Evolutionary conservation across 495 filamentous ascomycete species (phyloP), one percentile per base, ranked within the genome.

Genomic region (Halenospora varia): DNA sequence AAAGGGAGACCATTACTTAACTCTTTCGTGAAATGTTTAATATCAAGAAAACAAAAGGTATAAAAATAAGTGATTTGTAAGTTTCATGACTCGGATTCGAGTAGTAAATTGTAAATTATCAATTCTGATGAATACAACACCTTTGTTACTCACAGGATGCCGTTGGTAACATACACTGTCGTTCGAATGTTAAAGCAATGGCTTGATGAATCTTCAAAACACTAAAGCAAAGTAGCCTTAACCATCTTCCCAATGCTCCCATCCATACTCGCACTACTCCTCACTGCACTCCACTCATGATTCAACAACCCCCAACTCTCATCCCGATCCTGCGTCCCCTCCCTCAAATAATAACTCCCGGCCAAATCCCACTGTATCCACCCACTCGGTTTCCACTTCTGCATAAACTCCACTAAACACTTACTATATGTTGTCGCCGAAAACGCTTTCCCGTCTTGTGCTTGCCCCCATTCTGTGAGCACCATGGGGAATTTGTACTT

Each of bases 311-410:
- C 74, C 74, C 74, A 77, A 2, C 66, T 54, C 57, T 77, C 74
- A 51, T 78, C 75, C 50, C 51, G 67, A 65, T 77, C 75, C 49
- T 72, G 67, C 8, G 52, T 68, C 6, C 74, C 75, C n/a, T 62
- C 45, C 2, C 75, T 63, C 20, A 74, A 70, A 63, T 78, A 78
- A 56, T 77, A 78, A 48, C 73, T 76, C 4, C 75, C 75, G 13
- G 61, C 60, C 13, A 78, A 15, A 8, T 71, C 73, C 75, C 75
- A 78, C 10, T 69, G 62, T 57, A 67, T 72, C 75, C 75, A 78
- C 9, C 73, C 75, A 39, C 65, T 67, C 53, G 2, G 57, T 39
- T 72, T 65, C 55, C 64, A 67, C 47, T 61, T 60, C 48, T 65
- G 63, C 25, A 72, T 66, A 63, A 66, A 70, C 18, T 65, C 55